A percentile compares a stretch with the other conserved stretches of the same genome.
Evolutionary conservation across 192 early-diverging fungal species (phyloP).

Genomic region (Podila horticola): DNA sequence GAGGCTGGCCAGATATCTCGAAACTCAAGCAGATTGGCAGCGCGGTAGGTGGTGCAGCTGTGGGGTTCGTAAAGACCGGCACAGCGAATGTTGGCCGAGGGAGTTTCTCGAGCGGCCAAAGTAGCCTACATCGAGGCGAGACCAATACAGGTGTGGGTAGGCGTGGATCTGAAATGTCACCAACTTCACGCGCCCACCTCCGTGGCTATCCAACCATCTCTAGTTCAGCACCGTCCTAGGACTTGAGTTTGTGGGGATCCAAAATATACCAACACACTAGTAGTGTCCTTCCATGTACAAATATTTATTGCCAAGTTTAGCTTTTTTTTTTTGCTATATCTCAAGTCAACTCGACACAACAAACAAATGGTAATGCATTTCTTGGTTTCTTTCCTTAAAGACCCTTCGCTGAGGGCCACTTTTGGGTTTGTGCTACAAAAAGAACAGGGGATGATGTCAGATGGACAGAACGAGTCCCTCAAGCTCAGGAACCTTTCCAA

Average conservation of each 20-base stretch:
- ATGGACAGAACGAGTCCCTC: too few species aligned
- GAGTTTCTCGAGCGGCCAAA: neutral
- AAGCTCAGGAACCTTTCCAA: too few species aligned
- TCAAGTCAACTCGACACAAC: too few species aligned
- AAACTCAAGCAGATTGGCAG: conserved; percentile 35
- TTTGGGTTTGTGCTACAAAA: too few species aligned
- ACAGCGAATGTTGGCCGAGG: conserved; percentile 10
- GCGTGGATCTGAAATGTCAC: neutral
- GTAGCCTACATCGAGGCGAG: neutral
- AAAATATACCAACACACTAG: too few species aligned
- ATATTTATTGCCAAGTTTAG: too few species aligned
- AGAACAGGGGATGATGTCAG: too few species aligned
- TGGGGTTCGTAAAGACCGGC: conserved; percentile 23
- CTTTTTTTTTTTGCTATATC: too few species aligned
- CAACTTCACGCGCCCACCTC: neutral
- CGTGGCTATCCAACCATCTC: neutral
- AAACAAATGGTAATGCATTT: too few species aligned
- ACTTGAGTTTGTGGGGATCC: neutral
- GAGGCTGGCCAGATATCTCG: conserved; percentile 41
- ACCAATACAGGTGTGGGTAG: neutral
- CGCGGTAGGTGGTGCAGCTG: conserved; percentile 45
- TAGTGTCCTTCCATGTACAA: too few species aligned
- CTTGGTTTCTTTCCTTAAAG: too few species aligned
- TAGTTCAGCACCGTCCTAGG: conserved; percentile 1
- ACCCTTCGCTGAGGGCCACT: too few species aligned